Evolutionary conservation across 164 flowering plant genomes (phyloP), one percentile per base, ranked within the genome.

Genomic region (Kalanchoe fedtschenkoi): DNA sequence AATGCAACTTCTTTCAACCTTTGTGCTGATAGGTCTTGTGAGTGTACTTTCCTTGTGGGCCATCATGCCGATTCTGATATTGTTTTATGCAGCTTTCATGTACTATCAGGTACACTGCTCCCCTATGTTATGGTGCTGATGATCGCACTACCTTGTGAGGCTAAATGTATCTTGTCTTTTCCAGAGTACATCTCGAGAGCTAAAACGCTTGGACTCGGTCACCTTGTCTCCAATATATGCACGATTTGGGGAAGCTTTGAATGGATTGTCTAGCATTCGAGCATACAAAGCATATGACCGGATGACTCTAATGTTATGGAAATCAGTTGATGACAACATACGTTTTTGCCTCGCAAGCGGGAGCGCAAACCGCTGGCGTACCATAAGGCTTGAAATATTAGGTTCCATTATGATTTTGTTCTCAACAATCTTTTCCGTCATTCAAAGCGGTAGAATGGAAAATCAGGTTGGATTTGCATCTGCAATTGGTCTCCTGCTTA

Each of bases 341-440:
- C 79, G 98, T 62, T 93, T 79, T 68, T 84, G 92, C 21, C 95
- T 90, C 34, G 89, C 75, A 34, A 90, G 78, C 62, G 75, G 78
- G 65, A 81, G 97, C 66, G 77, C 89, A 46, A 93, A 93, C 68
- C 95, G 98, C 16, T 93, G 98, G 98, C 92, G 90, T 61, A 78
- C 79, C 30, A 88, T 89, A 65, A 79, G 98, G n/a, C 65, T 93
- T 74, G 97, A 93, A 68, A 79, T 87, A 51, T 63, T 93, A 56
- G 98, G 98, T 35, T 97, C 97, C 26, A 39, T 83, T 64, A 93
- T 93, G 97, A 90, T 93, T 53, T 93, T 97, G 97, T 76, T 93
- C 53, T 86, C 83, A 17, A 97, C 96, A 73, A 85, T 92, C 21
- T 88, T 93, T 72, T 95, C 98, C 16, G 98, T 93, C 70, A 66